Conservation (phyloP, 495 filamentous ascomycete species). For the Delitschia confertaspora region DNA sequence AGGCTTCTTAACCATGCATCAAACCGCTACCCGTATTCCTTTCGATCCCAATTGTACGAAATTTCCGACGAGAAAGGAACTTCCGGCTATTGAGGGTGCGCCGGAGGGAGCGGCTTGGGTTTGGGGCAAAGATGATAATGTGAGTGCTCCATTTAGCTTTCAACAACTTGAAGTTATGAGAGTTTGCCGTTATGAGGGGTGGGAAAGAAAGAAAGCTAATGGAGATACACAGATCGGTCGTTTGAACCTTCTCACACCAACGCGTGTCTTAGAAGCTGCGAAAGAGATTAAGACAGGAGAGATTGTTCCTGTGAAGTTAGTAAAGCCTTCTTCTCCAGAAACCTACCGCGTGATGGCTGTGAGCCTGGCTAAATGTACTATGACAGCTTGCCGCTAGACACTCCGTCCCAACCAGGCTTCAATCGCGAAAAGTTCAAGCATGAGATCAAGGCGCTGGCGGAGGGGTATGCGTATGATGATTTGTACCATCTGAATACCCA, state of each 20-base stretch:
- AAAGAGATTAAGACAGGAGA: conserved; percentile 48
- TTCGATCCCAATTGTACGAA: conserved; percentile 46
- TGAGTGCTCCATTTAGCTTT: background rate
- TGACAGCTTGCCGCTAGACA: conserved; percentile 44
- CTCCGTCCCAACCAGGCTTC: conserved; percentile 46
- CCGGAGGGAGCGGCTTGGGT: conserved; percentile 49
- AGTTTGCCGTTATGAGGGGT: too few species aligned
- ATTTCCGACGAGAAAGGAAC: conserved; percentile 47
- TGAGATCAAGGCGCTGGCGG: conserved; percentile 44
- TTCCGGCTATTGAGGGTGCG: conserved; percentile 38
- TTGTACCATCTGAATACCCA: conserved; percentile 69
- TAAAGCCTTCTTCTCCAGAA: too few species aligned
- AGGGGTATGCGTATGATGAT: conserved; percentile 53
- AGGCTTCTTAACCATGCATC: conserved; percentile 39
- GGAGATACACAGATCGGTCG: conserved; percentile 34
- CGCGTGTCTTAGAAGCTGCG: conserved; percentile 43
- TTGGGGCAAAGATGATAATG: conserved; percentile 51
- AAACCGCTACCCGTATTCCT: conserved; percentile 41
- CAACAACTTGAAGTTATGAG: too few species aligned
- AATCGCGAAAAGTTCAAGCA: conserved; percentile 49
- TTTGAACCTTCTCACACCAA: conserved; percentile 51
- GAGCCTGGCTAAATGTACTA: conserved; percentile 26
- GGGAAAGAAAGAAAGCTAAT: background rate
- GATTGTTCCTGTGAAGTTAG: conserved; percentile 39
- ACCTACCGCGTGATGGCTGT: background rate